Base-by-base conservation (phyloP, 1,139 yeast species). In the Lodderomyces parapsilosis region DNA sequence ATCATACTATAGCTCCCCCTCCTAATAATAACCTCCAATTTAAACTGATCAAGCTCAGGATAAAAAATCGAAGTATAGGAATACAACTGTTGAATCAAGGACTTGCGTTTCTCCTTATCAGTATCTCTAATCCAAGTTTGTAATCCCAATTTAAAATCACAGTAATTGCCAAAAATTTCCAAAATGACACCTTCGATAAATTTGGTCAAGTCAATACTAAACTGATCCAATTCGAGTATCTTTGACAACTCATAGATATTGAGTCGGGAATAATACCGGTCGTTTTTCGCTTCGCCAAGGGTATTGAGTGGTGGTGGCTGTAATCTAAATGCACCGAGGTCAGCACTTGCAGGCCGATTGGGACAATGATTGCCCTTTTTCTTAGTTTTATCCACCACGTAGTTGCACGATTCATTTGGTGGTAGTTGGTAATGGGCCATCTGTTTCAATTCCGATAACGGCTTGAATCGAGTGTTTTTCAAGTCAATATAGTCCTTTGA, bases 41-140 rank as follows among this genome's bases (percentile, higher is more conserved):
- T 71, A 24, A 71, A 71, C 39, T 66, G 73, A 32, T 63, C 59
- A 41, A 77, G 58, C 40, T 80, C 76, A 2, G 81, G 78, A 56
- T 79, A 83, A 32, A 71, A 71, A 2, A 58, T 58, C 18, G 64
- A 64, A 2, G 84, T 81, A 42, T 75, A 64, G 3, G 56, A 54
- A 53, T 73, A 66, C 41, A 88, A 66, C 46, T 71, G 66, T 23
- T 74, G 71, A 34, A 87, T 68, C 39, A 83, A 65, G 15, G 64
- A 54, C 19, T 60, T 59, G 39, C 96, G 69, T 47, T 77, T 76
- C 6, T 63, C 64, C 42, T 72, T 75, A 2, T 74, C 69, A 0
- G 94, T 85, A 56, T 84, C 94, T 46, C 95, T 73, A 34, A 86
- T 81, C 95, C 96, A 87, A 0, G 95, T 86, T 56, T 78, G 79